Evolutionary conservation across 78 protist genomes (phyloP).

Genomic region (Chrysochromulina tobinii): DNA sequence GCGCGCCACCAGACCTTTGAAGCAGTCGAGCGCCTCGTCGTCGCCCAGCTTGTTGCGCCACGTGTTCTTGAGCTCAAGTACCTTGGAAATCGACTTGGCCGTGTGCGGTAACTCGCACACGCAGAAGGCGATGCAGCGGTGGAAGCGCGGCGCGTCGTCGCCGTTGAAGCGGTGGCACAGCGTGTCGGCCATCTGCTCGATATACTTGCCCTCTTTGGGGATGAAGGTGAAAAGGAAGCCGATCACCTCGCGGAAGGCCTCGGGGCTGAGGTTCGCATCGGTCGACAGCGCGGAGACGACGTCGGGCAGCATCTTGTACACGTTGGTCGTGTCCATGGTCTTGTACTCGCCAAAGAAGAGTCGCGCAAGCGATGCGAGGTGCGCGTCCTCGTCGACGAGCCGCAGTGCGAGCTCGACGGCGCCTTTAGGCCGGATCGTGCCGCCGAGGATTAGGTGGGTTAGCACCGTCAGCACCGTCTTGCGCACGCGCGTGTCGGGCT

Average conservation of each 20-base stretch:
- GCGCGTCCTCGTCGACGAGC: conserved; percentile 57
- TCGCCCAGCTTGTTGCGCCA: neutral
- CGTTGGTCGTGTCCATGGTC: conserved; percentile 9
- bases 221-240: conserved; percentile 75
- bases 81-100: neutral
- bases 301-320: conserved; percentile 92
- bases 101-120: neutral
- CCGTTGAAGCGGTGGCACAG: conserved; percentile 73
- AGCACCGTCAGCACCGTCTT: conserved; percentile 85
- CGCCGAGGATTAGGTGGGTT: conserved; percentile 91
- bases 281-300: conserved; percentile 61
- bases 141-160: neutral
- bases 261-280: neutral
- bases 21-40: neutral
- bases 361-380: conserved; percentile 28
- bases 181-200: conserved; percentile 80
- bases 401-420: conserved; percentile 59
- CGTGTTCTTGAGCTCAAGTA: neutral
- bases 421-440: conserved; percentile 77
- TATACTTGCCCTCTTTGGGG: conserved; percentile 55
- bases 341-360: conserved; percentile 72
- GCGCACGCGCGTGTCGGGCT: conserved; percentile 75
- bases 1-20: too few species aligned
- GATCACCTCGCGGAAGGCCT: conserved; percentile 22
- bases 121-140: neutral